Evolutionary conservation across 139 green algal species (phyloP), one percentile per base, ranked within the genome.

Genomic region (Chlorella vulgaris): DNA sequence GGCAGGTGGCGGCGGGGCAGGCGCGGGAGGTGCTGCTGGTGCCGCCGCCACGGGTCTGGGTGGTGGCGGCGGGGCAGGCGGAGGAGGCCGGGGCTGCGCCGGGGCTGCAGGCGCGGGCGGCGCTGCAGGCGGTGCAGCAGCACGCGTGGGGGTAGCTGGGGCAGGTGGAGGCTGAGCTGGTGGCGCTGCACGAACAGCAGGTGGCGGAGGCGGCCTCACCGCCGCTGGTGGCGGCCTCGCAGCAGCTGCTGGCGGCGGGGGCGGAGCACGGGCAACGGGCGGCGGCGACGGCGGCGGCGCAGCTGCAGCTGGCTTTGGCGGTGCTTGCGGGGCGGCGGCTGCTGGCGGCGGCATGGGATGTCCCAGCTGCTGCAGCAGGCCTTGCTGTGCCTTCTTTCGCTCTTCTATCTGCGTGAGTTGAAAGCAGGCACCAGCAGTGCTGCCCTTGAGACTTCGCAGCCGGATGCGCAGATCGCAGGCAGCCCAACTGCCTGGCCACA

Each of bases 341-440:
- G 33, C 50, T 55, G 47, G n/a, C 63, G 47, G 21, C n/a, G 60
- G 29, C 47, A 55, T 55, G 47, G 47, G 47, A 10, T 55, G 53
- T 2, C 60, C 78, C 35, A 87, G 87, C 76, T 92, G 85, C 42
- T 88, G 75, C 24, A 92, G 76, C 0, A 96, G 85, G 40, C 85
- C 75, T 24, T 86, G 80, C 81, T 95, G 92, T 71, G 85, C 83
- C 33, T 85, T 85, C 76, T 93, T 94, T 5, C 93, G 87, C 83
- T 94, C 90, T 60, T 93, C 89, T 28, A 96, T 94, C 92, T 96
- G 91, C 69, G 79, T 2, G 18, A 65, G 47, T 15, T 55, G 26
- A 78, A 24, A 28, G 13, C 40, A 39, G 1, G 38, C 1, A 19
- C 38, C 6, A 18, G n/a, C 13, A 10, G 47, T 10, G 47, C 15